Base-by-base conservation (phyloP, 2,329 filamentous ascomycete genomes). In the Pseudonectria buxi region DNA sequence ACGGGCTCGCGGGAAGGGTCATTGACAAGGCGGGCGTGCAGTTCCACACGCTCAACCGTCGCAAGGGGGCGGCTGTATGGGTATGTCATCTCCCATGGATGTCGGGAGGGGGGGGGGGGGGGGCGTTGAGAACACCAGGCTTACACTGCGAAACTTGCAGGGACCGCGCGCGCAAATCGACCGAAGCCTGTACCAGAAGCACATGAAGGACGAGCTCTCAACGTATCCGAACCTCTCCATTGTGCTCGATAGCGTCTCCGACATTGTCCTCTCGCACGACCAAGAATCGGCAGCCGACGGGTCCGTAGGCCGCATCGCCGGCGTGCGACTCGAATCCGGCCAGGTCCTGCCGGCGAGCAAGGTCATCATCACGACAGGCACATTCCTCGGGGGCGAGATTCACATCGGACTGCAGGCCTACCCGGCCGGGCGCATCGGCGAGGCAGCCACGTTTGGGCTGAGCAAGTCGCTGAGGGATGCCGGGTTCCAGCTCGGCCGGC, bases 121-220 rank as follows among this genome's bases (percentile, higher is more conserved):
- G n/a, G 33, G 38, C 34, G 36, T 32, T 12, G 14, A 30, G 12
- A 29, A 33, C 3, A 38, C 26, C 6, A 14, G 4, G 12, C 24
- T 28, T 32, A 18, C 38, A 26, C n/a, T n/a, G n/a, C 5, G 10
- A 12, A 6, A 24, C 14, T 6, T 26, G 35, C 32, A 74, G 71
- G 92, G 92, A 10, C 92, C 92, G 1, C 76, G 92, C 35, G 92
- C 92, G 31, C 92, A 98, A 68, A 96, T 98, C 59, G 92, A 98
- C 61, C 78, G 92, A 41, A 75, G 75, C 41, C 66, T 98, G 26
- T 98, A 96, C 65, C 83, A 89, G 64, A 81, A 78, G 54, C 75
- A 95, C 57, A 96, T 98, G 92, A 78, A 76, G 41, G 83, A 87
- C 51, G 89, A 95, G 65, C 76, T 98, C 48, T 65, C 78, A 43